Conservation (phyloP, 192 early-diverging fungal genomes). For the Coemansia guatemalensis region DNA sequence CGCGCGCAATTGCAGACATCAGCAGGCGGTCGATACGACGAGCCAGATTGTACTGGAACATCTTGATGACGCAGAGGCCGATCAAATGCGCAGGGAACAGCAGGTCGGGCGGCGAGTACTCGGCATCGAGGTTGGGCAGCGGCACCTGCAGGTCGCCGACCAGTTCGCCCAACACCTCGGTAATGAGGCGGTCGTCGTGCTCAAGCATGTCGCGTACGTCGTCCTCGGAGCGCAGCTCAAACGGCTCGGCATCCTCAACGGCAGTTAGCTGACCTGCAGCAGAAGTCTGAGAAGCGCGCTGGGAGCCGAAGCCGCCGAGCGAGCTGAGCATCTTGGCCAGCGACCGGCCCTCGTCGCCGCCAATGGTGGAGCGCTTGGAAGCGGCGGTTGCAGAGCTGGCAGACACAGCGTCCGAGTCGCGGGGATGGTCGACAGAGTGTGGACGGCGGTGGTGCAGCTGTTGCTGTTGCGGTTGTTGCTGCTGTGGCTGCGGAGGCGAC, state of each 20-base stretch:
- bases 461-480: slow-evolving; percentile 11
- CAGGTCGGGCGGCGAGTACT: slow-evolving; percentile 68
- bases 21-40: slow-evolving; percentile 80
- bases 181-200: slow-evolving; percentile 63
- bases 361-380: slow-evolving; percentile 35
- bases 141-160: slow-evolving; percentile 90
- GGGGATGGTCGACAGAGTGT: slow-evolving; percentile 33
- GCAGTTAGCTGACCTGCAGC: neutral
- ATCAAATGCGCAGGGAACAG: slow-evolving; percentile 96
- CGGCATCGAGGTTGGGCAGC: slow-evolving; percentile 73
- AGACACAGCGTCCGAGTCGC: neutral
- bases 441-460: slow-evolving; percentile 27
- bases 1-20: slow-evolving; percentile 82
- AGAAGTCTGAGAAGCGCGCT: neutral
- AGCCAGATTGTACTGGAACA: slow-evolving; percentile 82
- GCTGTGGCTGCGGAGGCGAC: slow-evolving; percentile 1
- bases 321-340: slow-evolving; percentile 49
- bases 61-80: slow-evolving; percentile 78
- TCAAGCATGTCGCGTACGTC: slow-evolving; percentile 55
- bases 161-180: slow-evolving; percentile 87
- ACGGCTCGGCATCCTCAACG: slow-evolving; percentile 7
- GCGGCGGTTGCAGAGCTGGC: neutral
- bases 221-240: slow-evolving; percentile 37
- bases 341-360: slow-evolving; percentile 39
- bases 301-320: slow-evolving; percentile 29